Conservation (phyloP, 2,329 filamentous ascomycete genomes). For the Neodidymelliopsis sp. region DNA sequence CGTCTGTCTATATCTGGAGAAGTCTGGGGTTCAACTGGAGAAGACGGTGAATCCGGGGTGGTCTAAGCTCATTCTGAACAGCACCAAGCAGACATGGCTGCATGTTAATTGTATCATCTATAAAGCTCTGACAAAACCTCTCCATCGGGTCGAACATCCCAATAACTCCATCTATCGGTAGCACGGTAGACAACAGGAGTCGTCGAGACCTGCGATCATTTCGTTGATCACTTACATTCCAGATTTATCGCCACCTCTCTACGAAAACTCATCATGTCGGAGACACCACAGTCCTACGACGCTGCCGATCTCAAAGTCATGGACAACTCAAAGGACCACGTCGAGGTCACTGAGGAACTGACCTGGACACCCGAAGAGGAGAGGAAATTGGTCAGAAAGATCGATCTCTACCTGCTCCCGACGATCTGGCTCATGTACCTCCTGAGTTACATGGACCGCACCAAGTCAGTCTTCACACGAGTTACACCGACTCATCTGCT, state of each 20-base stretch:
- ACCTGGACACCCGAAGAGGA: constrained; percentile 60
- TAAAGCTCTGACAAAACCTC: constrained; percentile 30
- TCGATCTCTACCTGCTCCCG: constrained; percentile 57
- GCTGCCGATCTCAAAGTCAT: constrained; percentile 33
- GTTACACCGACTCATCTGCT: neutral
- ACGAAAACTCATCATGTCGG: constrained; percentile 27
- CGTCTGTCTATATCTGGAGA: constrained; percentile 19
- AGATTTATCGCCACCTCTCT: neutral
- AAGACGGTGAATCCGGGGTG: constrained; percentile 35
- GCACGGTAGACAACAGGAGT: neutral
- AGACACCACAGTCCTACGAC: constrained; percentile 31
- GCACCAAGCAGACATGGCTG: constrained; percentile 21
- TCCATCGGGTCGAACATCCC: constrained; percentile 3
- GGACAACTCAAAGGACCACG: constrained; percentile 50
- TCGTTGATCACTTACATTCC: too few relatives aligned
- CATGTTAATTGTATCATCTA: constrained; percentile 23
- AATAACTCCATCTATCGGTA: constrained; percentile 10
- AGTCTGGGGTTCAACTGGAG: constrained; percentile 30
- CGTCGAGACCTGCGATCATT: neutral
- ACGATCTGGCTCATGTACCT: constrained; percentile 61
- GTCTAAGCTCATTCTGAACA: constrained; percentile 24
- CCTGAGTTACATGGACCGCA: constrained; percentile 57
- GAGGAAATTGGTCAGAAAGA: constrained; percentile 56
- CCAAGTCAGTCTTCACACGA: constrained; percentile 34
- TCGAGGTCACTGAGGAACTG: constrained; percentile 54